Conservation (phyloP, 208 protist species). For the Crithidia expoeki region DNA sequence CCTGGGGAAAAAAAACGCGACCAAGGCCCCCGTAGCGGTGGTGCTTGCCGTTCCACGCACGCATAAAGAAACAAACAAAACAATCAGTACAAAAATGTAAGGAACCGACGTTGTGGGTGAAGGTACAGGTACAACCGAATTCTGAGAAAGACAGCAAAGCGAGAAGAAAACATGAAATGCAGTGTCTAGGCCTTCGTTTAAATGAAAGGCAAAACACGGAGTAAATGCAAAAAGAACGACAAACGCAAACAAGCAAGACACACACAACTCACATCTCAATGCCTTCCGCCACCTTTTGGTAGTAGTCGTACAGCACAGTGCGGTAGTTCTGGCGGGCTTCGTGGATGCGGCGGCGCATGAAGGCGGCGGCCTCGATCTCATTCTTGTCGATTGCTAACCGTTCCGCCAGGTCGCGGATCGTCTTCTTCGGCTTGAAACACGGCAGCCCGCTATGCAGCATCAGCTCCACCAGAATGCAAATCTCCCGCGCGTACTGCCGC, state of each 20-base stretch:
- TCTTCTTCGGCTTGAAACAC: conserved; percentile 88
- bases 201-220: neutral
- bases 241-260: neutral
- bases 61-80: neutral
- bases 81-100: neutral
- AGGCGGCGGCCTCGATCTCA: conserved; percentile 80
- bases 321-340: conserved; percentile 81
- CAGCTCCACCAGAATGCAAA: conserved; percentile 84
- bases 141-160: conserved; percentile 3
- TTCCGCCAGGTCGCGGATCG: conserved; percentile 70
- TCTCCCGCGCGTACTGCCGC: conserved; percentile 78
- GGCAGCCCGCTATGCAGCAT: conserved; percentile 88
- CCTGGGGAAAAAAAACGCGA: too few relatives aligned
- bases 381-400: conserved; percentile 76
- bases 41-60: too few relatives aligned
- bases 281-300: conserved; percentile 82
- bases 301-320: conserved; percentile 84
- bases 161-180: conserved; percentile 6
- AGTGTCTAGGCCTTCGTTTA: neutral
- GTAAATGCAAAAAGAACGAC: neutral
- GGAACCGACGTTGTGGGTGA: too few relatives aligned
- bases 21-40: too few relatives aligned
- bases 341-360: conserved; percentile 81
- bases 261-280: conserved; percentile 58
- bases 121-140: conserved; percentile 5